Conservation (phyloP, 1,284 basidiomycete genomes). For the Butyriboletus regius region DNA sequence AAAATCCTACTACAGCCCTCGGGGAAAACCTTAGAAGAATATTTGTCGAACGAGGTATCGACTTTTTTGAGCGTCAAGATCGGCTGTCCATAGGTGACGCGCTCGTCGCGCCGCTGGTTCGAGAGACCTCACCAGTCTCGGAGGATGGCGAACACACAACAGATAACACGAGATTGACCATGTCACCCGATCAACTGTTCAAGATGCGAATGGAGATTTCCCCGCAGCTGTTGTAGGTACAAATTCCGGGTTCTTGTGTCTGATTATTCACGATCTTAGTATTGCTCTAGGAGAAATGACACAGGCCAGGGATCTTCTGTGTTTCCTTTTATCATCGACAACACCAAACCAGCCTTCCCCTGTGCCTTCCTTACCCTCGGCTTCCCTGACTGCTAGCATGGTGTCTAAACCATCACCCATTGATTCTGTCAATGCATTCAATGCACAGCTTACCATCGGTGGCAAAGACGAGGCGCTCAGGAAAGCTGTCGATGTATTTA, state of each 20-base stretch:
- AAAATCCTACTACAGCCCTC: conserved; percentile 48
- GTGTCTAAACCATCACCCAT: conserved; percentile 59
- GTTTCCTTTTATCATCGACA: conserved; percentile 45
- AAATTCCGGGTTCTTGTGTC: neutral
- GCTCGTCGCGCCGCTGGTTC: conserved; percentile 18
- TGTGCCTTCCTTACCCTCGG: conserved; percentile 25
- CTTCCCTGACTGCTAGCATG: conserved; percentile 53
- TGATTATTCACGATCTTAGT: conserved; percentile 36
- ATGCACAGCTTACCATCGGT: conserved; percentile 64
- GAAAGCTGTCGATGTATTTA: conserved; percentile 63
- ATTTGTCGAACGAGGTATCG: conserved; percentile 61
- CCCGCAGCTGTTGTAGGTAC: conserved; percentile 60
- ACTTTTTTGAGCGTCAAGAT: conserved; percentile 62
- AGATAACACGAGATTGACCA: conserved; percentile 37
- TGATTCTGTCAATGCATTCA: conserved; percentile 64
- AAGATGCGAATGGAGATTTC: conserved; percentile 65
- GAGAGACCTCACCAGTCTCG: conserved; percentile 21
- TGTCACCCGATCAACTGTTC: conserved; percentile 66
- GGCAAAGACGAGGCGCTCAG: conserved; percentile 71
- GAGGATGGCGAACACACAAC: conserved; percentile 29
- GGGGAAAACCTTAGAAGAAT: conserved; percentile 61
- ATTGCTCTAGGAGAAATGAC: conserved; percentile 70
- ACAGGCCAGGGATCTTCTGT: conserved; percentile 62
- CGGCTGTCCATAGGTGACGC: conserved; percentile 23
- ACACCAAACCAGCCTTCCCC: conserved; percentile 22